Base-by-base conservation (phyloP, 768 basidiomycete species). In the Xerocomellus intermedius region DNA sequence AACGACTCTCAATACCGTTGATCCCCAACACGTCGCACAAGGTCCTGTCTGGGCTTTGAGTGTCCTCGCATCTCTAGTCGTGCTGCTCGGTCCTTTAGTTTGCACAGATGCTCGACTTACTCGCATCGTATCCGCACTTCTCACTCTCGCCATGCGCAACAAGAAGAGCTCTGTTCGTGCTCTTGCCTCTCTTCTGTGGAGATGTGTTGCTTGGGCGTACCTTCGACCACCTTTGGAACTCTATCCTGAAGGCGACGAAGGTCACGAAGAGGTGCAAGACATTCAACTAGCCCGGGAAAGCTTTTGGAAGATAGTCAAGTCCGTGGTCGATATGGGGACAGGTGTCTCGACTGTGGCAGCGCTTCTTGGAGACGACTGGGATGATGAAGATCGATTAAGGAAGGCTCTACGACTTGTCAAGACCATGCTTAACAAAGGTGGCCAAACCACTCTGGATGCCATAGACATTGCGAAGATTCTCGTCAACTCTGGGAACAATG, bases 41-140 rank as follows among this genome's bases (percentile, higher is more conserved):
- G 88, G 89, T 1, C 89, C 91, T 9, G 83, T 87, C 1, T 92
- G 91, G 91, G 85, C 80, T 5, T 74, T 89, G 50, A 80, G 79
- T 55, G 85, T 90, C 32, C 72, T 91, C 2, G 82, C 85, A 0
- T 77, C 78, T 56, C 71, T 91, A 48, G 75, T 89, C 43, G 82
- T 86, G 37, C 73, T 92, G n/a, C 75, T 89, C 3, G 82, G 86
- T 1, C 78, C 85, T 3, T 72, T 73, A 4, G 70, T 87, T 22
- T 81, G 71, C 55, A 73, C 75, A 36, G 75, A 82, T 51, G 50
- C 64, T 32, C 74, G 74, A 45, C 66, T 82, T 21, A 75, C 75
- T 33, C 76, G 79, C 13, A 71, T 74, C 26, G 65, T 88, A 17
- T 73, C 76, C 14, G 75, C 77, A 0, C 72, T 88, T 26, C 73